phyloP scores from a whole-genome alignment of 1,139 yeast genomes.

The Yamadazyma oceani region DNA sequence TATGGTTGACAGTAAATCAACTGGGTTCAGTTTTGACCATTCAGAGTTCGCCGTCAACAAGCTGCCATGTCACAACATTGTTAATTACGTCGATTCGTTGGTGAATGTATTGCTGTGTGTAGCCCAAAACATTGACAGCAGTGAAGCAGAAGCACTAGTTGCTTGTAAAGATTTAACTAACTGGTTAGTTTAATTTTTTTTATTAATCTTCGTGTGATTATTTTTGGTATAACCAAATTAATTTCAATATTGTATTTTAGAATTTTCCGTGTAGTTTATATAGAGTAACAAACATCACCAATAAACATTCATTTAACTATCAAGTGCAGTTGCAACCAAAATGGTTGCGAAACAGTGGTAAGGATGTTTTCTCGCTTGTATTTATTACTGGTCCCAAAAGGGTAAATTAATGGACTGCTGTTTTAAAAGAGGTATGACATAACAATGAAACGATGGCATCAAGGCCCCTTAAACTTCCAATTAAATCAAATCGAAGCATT shows the following conservation, averaged over 20 bases:
- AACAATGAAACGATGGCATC: slow-evolving; percentile 1
- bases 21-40: slow-evolving; percentile 4
- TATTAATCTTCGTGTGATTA: neutral
- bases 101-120: slow-evolving; percentile 8
- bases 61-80: neutral
- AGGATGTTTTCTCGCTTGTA: neutral
- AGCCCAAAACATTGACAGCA: slow-evolving; percentile 3
- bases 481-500: neutral
- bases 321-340: too few relatives aligned
- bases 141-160: slow-evolving; percentile 11
- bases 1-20: neutral
- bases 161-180: slow-evolving; percentile 18
- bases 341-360: slow-evolving; percentile 1
- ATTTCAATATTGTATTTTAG: neutral
- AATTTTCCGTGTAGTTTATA: too few relatives aligned
- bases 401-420: neutral
- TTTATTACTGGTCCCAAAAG: neutral
- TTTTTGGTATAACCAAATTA: neutral
- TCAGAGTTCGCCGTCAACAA: neutral
- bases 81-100: slow-evolving; percentile 12
- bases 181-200: slow-evolving; percentile 15
- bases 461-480: too few relatives aligned
- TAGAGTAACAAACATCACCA: too few relatives aligned
- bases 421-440: neutral
- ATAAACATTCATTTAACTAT: too few relatives aligned